Conservation (phyloP, 495 filamentous ascomycete species). For the Talaromyces liani region DNA sequence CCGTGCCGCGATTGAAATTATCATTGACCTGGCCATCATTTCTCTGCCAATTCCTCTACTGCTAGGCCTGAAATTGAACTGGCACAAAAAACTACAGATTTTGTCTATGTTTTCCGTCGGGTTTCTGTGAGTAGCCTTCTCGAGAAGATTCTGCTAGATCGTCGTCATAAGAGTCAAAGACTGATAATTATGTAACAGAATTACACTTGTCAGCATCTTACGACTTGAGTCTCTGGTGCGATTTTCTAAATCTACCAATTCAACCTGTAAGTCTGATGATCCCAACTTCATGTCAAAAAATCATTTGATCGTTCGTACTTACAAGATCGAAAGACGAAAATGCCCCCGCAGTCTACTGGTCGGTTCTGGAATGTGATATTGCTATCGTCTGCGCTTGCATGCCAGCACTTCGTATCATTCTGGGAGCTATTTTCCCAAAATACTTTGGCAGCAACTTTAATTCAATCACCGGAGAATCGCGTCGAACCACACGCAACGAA, state of each 20-base stretch:
- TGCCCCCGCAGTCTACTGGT: slow-evolving; percentile 38
- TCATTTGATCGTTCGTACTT: neutral
- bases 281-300: neutral
- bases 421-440: slow-evolving; percentile 15
- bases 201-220: slow-evolving; percentile 33
- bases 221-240: slow-evolving; percentile 27
- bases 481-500: neutral
- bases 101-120: slow-evolving; percentile 47
- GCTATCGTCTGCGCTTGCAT: slow-evolving; percentile 41
- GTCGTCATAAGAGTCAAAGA: neutral
- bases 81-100: slow-evolving; percentile 41
- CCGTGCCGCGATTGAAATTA: slow-evolving; percentile 19
- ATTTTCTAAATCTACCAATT: slow-evolving; percentile 25
- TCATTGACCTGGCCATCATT: slow-evolving; percentile 20
- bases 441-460: slow-evolving; percentile 8
- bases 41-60: slow-evolving; percentile 37
- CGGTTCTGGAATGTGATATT: slow-evolving; percentile 37
- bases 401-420: slow-evolving; percentile 21
- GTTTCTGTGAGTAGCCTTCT: slow-evolving; percentile 36
- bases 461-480: neutral
- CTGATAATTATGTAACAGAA: slow-evolving; percentile 12
- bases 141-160: neutral
- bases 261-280: slow-evolving; percentile 17
- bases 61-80: slow-evolving; percentile 30
- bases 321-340: slow-evolving; percentile 21